Base-by-base conservation (phyloP, 2,329 filamentous ascomycete species). In the Massarina eburnea region DNA sequence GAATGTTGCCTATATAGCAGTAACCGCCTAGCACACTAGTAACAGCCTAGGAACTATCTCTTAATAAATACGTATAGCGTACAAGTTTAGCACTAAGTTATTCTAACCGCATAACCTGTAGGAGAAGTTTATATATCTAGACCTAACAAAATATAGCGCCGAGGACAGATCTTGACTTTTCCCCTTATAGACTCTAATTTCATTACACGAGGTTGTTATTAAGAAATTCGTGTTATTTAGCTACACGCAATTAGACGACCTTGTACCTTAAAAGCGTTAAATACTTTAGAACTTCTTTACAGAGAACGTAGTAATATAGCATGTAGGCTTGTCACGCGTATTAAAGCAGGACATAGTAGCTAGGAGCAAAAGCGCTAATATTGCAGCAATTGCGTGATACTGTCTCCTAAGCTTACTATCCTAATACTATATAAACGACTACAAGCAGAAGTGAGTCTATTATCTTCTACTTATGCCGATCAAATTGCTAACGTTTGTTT, bases 391-490 rank as follows among this genome's bases (percentile, higher is more conserved):
- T 53, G 52, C 17, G 21, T 26, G 1, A 32, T 46, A 4, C 51
- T 44, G 19, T 55, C 54, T 0, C 19, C 32, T 5, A 48, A 51
- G 9, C 10, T 58, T 2, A 45, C n/a, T 10, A 51, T 55, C 2
- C 27, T 36, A 3, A 27, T 44, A 15, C 29, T 57, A 2, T 53
- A 43, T 35, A 17, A 24, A 14, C 38, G 39, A 3, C 43, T 58
- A 4, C 33, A 26, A 15, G 15, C 41, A 39, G 15, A 52, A 10
- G 54, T 54, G 15, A 47, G 48, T 35, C 26, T 26, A 6, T 26
- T 10, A 6, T 6, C 6, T 10, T 10, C 6, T 26, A 10, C 24
- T 26, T 26, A 26, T 26, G 24, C 24, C 34, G 14, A 36, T 6
- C 5, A 7, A n/a, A 3, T 14, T 4, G 6, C 14, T 12, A 19